phyloP scores from a whole-genome alignment of 2,329 filamentous ascomycete species.

The Aspergillus sp. region DNA sequence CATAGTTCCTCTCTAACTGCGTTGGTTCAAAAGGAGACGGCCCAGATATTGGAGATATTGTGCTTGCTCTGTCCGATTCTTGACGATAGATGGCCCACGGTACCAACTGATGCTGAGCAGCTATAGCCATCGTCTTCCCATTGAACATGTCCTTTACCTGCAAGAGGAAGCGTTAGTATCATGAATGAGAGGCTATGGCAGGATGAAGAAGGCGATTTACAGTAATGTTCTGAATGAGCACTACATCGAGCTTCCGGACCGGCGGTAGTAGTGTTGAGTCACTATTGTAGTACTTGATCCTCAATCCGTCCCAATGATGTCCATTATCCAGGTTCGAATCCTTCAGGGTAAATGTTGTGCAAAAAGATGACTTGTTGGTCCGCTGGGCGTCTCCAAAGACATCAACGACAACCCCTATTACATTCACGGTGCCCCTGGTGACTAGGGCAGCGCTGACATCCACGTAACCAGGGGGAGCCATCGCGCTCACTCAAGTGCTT shows the following conservation, averaged over 20 bases:
- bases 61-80: conserved; percentile 13
- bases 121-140: conserved; percentile 17
- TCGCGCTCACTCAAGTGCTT: not conserved
- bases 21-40: conserved; percentile 20
- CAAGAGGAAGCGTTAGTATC: not conserved
- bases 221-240: conserved; percentile 53
- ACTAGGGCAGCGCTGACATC: conserved; percentile 41
- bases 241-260: conserved; percentile 51
- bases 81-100: conserved; percentile 30
- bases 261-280: conserved; percentile 37
- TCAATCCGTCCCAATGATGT: conserved; percentile 33
- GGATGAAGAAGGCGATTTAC: conserved; percentile 29
- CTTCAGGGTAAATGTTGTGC: conserved; percentile 53
- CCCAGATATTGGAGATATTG: conserved; percentile 18
- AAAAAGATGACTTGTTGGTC: conserved; percentile 51
- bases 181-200: conserved; percentile 12
- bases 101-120: conserved; percentile 17
- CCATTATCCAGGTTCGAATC: conserved; percentile 47
- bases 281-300: conserved; percentile 55
- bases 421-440: conserved; percentile 38
- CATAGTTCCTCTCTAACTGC: conserved; percentile 22
- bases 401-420: conserved; percentile 67
- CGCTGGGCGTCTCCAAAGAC: conserved; percentile 42
- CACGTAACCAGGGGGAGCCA: conserved; percentile 26
- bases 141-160: conserved; percentile 15